Evolutionary conservation across 257 asterid genomes (phyloP), one percentile per base, ranked within the genome.

Genomic region (Phtheirospermum japonicum): DNA sequence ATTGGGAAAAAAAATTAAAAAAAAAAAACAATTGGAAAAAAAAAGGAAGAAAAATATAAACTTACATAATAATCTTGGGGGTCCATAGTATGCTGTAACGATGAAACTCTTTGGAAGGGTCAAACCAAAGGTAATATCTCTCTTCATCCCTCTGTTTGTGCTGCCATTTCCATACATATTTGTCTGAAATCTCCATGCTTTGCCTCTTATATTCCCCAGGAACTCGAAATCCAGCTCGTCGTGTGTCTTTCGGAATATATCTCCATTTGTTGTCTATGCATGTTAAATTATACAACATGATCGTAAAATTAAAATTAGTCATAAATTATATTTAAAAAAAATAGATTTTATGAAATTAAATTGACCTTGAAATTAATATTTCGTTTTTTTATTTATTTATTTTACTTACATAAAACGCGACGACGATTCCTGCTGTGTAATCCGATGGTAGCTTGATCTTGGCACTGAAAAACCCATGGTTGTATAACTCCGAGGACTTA

Each of bases 111-210:
- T 75, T 80, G 2, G 95, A 81, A 11, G 97, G 98, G 72, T 91
- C 96, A 71, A 90, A 91, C 85, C 87, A 82, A 6, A 91, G 88
- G 64, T 64, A 73, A 17, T 86, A 91, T 70, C 98, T 83, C 62
- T 91, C 98, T 75, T 91, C 98, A 67, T 79, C 17, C 98, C 96
- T 68, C 94, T 76, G 16, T 64, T 70, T 0, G 90, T 86, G 78
- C 98, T 91, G 63, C 98, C 98, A 60, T 91, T 88, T 9, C 98
- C 98, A 74, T 91, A 91, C 94, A 86, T 71, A 28, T 91, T 91
- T 8, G 96, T 91, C 80, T 91, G 98, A 78, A 91, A 91, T 55
- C 96, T 73, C 98, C 98, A 91, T 28, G 90, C 81, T 70, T 91
- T 86, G 36, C 98, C 96, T 60, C 61, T 76, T 32, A 91, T 73